Conservation (phyloP, 2,329 filamentous ascomycete species). For the Ceratocystis colombiana region DNA sequence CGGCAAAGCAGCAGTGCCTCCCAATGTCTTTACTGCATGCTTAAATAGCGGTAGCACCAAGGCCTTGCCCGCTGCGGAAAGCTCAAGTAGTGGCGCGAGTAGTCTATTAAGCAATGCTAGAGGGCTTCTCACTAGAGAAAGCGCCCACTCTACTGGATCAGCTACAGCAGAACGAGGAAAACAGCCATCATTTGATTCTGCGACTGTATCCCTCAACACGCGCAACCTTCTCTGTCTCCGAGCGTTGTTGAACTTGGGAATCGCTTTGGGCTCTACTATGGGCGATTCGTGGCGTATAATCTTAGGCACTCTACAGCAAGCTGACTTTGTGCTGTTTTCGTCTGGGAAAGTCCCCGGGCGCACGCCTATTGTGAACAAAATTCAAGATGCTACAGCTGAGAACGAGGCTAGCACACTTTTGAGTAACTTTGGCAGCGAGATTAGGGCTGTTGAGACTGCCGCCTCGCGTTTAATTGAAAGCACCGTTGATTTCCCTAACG, state of each 20-base stretch:
- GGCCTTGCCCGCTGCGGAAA: constrained; percentile 38
- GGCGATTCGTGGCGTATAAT: constrained; percentile 81
- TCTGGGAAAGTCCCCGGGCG: constrained; percentile 47
- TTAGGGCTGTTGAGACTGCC: constrained; percentile 79
- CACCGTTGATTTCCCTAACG: constrained; percentile 79
- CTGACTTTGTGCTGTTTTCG: constrained; percentile 72
- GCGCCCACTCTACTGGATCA: constrained; percentile 49
- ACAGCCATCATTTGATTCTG: constrained; percentile 48
- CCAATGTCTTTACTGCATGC: constrained; percentile 58
- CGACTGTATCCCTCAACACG: constrained; percentile 57
- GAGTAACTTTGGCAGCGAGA: constrained; percentile 65
- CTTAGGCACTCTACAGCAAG: constrained; percentile 83
- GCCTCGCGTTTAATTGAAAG: constrained; percentile 81
- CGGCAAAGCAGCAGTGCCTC: constrained; percentile 83
- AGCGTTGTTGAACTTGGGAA: constrained; percentile 88
- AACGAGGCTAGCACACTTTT: constrained; percentile 44
- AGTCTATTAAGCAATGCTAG: constrained; percentile 62
- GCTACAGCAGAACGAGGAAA: constrained; percentile 49
- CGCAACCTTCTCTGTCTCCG: constrained; percentile 83
- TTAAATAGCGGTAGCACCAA: constrained; percentile 41
- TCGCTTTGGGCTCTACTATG: constrained; percentile 82
- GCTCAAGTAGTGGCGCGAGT: constrained; percentile 32
- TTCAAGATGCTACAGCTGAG: constrained; percentile 41
- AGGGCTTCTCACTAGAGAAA: constrained; percentile 64
- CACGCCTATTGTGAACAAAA: constrained; percentile 39